A percentile compares a stretch with the other conserved stretches of the same genome.
These are phyloP conservation scores for Pichia paraexigua DNA, from an alignment of 805 yeast species.

Conservation along the genomic window DNA sequence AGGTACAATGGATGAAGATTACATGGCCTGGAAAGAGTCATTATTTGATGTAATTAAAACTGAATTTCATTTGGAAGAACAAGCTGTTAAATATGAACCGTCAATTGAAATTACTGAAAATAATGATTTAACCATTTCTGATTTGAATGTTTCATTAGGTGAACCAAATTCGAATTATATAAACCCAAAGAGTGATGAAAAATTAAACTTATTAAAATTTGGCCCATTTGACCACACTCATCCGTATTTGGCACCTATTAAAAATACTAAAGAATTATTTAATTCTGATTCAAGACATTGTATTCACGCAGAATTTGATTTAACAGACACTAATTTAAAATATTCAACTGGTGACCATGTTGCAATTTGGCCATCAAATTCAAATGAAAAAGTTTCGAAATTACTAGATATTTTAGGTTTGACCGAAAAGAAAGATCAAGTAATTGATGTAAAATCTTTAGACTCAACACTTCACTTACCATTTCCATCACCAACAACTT, in stretches of 20 bases:
- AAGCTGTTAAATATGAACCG: slow-evolving; percentile 74
- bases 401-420: slow-evolving; percentile 62
- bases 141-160: slow-evolving; percentile 56
- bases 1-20: slow-evolving; percentile 94
- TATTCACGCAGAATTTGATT: slow-evolving; percentile 84
- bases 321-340: slow-evolving; percentile 63
- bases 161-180: slow-evolving; percentile 66
- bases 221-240: slow-evolving; percentile 79
- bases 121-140: slow-evolving; percentile 25
- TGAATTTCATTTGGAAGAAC: slow-evolving; percentile 64
- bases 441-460: slow-evolving; percentile 56
- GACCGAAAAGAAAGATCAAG: slow-evolving; percentile 39
- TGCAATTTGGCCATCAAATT: slow-evolving; percentile 90
- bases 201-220: slow-evolving; percentile 29
- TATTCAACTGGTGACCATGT: slow-evolving; percentile 95
- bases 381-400: slow-evolving; percentile 62
- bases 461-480: slow-evolving; percentile 54
- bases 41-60: slow-evolving; percentile 59
- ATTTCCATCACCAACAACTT: slow-evolving; percentile 79
- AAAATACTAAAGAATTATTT: slow-evolving; percentile 62
- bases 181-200: slow-evolving; percentile 27
- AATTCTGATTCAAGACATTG: slow-evolving; percentile 57
- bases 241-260: slow-evolving; percentile 73
- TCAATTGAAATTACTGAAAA: slow-evolving; percentile 37
- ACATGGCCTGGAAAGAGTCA: slow-evolving; percentile 82